Base-by-base conservation (phyloP, 1,284 basidiomycete species). In the Stygiomarasmius scandens region DNA sequence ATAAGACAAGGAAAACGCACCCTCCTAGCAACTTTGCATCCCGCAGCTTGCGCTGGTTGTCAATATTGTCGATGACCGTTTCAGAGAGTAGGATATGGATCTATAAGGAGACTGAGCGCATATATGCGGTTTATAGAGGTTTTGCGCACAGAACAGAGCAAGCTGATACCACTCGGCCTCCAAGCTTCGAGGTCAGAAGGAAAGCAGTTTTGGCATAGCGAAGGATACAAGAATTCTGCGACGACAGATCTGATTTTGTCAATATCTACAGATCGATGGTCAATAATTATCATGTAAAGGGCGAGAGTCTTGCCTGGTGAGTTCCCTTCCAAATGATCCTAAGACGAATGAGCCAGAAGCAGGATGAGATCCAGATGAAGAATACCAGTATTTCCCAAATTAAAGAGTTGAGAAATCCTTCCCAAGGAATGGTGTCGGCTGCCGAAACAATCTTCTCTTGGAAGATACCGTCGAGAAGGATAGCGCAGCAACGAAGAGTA, bases 381-480 rank as follows among this genome's bases (percentile, higher is more conserved):
- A 32, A 58, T 55, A 66, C 70, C 65, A 54, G 67, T 66, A 82
- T 58, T 2, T 79, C 78, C 1, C 79, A 78, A 32, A 82, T 56
- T 16, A 81, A 61, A 19, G 73, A 68, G 27, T 68, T 61, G 22
- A 71, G 71, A 16, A 73, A 63, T 23, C 54, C 58, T 64, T 79
- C 76, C 78, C 78, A 81, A 9, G 60, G 58, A 2, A 58, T 60
- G 19, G 58, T 63, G 14, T 58, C 48, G 10, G 67, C 62, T 32
- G 56, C 63, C 12, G 66, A 56, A 11, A 59, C 55, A 46, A 74
- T 59, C 54, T 69, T 73, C 16, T 70, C 65, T 44, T 62, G 49
- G 20, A 74, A 65, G 6, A 78, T 68, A 10, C 60, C 64, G 20
- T 64, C 64, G 45, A 78, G 66, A 19, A 79, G 58, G 32, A 67